Percentiles rank a stretch among this genome's conserved stretches.
Evolutionary conservation across 2,329 filamentous ascomycete species (phyloP).

Genomic region (Pleurostoma richardsiae): DNA sequence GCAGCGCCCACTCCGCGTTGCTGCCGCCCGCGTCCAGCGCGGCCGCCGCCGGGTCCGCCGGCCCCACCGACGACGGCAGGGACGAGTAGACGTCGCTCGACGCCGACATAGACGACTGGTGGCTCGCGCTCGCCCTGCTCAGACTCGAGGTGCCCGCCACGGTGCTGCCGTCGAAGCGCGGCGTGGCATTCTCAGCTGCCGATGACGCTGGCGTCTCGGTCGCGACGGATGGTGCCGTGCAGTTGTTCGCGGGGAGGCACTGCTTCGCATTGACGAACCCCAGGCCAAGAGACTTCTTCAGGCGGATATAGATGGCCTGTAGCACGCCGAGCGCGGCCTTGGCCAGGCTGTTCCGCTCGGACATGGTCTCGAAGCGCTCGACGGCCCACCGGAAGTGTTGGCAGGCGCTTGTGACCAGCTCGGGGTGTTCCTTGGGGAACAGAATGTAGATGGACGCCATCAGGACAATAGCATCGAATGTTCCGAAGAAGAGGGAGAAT

Average conservation of each 20-base stretch:
- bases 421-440: slow-evolving; percentile 50
- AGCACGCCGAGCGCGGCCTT: slow-evolving; percentile 50
- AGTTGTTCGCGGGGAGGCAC: slow-evolving; percentile 6
- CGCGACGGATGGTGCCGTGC: not conserved
- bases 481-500: slow-evolving; percentile 56
- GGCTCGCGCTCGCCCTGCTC: not conserved
- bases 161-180: not conserved
- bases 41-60: not conserved
- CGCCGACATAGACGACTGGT: slow-evolving; percentile 4
- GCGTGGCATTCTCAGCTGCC: not conserved
- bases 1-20: slow-evolving; percentile 27
- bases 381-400: slow-evolving; percentile 57
- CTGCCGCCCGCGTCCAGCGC: not conserved
- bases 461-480: slow-evolving; percentile 59
- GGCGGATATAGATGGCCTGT: slow-evolving; percentile 46
- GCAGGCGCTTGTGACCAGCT: slow-evolving; percentile 38
- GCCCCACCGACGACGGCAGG: not conserved
- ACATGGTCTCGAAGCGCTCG: slow-evolving; percentile 53
- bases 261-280: slow-evolving; percentile 14
- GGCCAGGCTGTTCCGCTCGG: slow-evolving; percentile 46
- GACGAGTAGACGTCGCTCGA: slow-evolving; percentile 6
- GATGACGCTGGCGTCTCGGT: slow-evolving; percentile 1
- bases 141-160: not conserved
- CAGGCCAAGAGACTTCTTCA: slow-evolving; percentile 43
- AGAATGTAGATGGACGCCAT: slow-evolving; percentile 57